A percentile compares a stretch with the other conserved stretches of the same genome.
phyloP scores from a whole-genome alignment of 2,329 filamentous ascomycete genomes.

The Stachybotrys chlorohalonatus region DNA sequence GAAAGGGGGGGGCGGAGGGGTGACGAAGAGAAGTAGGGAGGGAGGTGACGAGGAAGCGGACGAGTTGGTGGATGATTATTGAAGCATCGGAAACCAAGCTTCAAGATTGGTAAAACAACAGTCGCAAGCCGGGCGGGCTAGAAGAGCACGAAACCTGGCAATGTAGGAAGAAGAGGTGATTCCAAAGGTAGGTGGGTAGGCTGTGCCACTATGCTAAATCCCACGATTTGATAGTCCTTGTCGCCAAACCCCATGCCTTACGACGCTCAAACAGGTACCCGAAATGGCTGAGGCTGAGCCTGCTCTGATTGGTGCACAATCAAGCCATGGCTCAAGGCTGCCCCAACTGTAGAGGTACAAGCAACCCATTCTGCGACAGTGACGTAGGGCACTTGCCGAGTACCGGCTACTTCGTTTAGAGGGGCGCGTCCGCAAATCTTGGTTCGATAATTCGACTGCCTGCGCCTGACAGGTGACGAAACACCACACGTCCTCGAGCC shows the following conservation, averaged over 20 bases:
- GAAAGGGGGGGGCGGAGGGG: slow-evolving; percentile 9
- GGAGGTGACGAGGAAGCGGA: slow-evolving; percentile 9
- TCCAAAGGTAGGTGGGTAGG: neutral
- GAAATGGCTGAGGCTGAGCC: neutral
- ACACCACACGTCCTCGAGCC: slow-evolving; percentile 2
- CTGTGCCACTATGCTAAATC: neutral
- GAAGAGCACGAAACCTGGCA: neutral
- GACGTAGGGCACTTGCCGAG: slow-evolving; percentile 10
- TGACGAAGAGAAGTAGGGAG: slow-evolving; percentile 3
- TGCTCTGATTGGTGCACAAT: neutral
- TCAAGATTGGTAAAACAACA: neutral
- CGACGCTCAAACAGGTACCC: neutral
- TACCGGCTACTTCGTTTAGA: neutral
- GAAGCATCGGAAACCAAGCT: neutral
- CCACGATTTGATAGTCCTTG: neutral
- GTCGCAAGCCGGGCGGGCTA: neutral
- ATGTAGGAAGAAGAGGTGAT: neutral
- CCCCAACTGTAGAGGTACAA: neutral
- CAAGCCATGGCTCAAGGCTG: neutral
- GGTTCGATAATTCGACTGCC: neutral
- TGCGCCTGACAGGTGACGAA: slow-evolving; percentile 6
- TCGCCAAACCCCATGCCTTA: neutral
- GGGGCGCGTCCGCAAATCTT: neutral
- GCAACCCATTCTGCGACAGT: neutral
- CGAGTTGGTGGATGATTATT: neutral